Conservation (phyloP, 106 monocot species). For the Dendrobium huoshanense region DNA sequence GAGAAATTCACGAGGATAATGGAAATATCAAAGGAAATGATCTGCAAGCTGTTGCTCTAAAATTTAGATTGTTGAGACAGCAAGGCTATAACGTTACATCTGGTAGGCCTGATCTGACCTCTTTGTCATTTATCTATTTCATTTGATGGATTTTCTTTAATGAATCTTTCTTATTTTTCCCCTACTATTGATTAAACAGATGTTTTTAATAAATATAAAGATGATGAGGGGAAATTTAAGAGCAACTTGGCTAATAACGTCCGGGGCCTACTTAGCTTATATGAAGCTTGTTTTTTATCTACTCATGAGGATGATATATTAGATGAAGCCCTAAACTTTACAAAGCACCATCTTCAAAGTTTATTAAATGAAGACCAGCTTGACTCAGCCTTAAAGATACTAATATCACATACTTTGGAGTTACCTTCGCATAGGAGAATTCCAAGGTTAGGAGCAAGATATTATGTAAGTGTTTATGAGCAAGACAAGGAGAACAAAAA, state of each 20-base stretch:
- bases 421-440: neutral
- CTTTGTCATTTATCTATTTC: neutral
- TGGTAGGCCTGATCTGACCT: neutral
- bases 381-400: neutral
- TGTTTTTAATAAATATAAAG: neutral
- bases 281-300: constrained; percentile 8
- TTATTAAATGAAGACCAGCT: neutral
- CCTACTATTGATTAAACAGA: neutral
- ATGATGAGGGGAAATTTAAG: constrained; percentile 4
- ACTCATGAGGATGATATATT: constrained; percentile 4
- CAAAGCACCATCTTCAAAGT: neutral
- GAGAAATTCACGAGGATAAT: neutral
- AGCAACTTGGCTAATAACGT: neutral
- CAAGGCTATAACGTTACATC: neutral
- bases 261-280: constrained; percentile 7
- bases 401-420: constrained; percentile 5
- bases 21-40: neutral
- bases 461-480: neutral
- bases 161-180: neutral
- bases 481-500: constrained; percentile 1
- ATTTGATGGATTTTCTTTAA: neutral
- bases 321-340: constrained; percentile 9
- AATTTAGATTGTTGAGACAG: constrained; percentile 3
- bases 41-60: neutral
- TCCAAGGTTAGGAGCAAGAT: constrained; percentile 4